These are phyloP conservation scores for Chalaropsis ovoidea DNA, from an alignment of 2,329 filamentous ascomycete genomes.

Conservation along the genomic window DNA sequence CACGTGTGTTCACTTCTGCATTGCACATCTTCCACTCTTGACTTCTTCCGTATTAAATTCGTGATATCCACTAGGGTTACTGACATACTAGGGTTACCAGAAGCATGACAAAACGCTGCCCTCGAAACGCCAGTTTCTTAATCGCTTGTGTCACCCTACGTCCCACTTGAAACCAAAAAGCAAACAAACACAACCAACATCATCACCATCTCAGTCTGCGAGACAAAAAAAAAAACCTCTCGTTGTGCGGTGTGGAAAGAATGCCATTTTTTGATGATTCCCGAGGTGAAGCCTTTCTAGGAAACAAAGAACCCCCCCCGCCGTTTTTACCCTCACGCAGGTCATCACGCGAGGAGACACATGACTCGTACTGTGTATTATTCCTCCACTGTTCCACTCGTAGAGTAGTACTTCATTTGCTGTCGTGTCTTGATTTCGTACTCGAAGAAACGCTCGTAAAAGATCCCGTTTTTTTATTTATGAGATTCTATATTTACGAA, in stretches of 20 bases:
- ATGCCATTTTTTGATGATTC: constrained; percentile 38
- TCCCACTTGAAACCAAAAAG: background rate
- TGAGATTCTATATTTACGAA: constrained; percentile 44
- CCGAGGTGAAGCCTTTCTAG: constrained; percentile 38
- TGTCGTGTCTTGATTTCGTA: constrained; percentile 32
- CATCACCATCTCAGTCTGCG: background rate
- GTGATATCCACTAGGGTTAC: background rate
- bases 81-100: background rate
- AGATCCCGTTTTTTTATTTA: constrained; percentile 31
- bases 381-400: constrained; percentile 31
- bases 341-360: constrained; percentile 36
- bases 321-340: constrained; percentile 35
- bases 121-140: background rate
- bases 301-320: constrained; percentile 35
- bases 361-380: constrained; percentile 32
- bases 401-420: constrained; percentile 22
- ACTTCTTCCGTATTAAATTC: background rate
- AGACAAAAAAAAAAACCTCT: constrained; percentile 10
- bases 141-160: background rate
- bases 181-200: background rate
- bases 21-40: too few relatives aligned
- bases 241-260: constrained; percentile 17
- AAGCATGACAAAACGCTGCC: too few relatives aligned
- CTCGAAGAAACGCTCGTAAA: constrained; percentile 34
- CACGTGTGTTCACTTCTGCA: too few relatives aligned